Conservation (phyloP, 495 filamentous ascomycete species). For the Lophium mytilinum region DNA sequence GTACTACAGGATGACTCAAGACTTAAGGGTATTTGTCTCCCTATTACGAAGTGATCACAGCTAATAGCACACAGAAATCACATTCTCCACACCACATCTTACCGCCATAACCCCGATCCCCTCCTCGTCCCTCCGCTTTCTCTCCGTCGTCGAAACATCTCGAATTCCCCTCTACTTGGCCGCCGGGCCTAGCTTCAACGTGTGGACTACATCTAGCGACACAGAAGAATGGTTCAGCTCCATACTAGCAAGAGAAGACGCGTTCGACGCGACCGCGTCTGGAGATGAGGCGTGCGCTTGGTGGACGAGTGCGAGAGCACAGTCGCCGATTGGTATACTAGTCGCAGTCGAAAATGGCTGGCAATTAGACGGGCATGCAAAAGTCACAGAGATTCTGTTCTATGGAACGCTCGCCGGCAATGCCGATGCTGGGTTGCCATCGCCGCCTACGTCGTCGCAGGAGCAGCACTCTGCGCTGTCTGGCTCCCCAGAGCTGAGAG, state of each 20-base stretch:
- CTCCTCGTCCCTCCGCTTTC: conserved; percentile 16
- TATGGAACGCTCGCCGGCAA: conserved; percentile 34
- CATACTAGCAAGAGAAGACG: conserved; percentile 9
- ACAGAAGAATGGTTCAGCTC: conserved; percentile 24
- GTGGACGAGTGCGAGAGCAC: conserved; percentile 17
- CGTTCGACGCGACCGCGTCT: conserved; percentile 1
- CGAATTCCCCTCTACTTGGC: conserved; percentile 24
- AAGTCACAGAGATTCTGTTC: conserved; percentile 47
- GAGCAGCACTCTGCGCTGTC: conserved; percentile 3
- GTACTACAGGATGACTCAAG: no score
- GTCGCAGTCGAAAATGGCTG: conserved; percentile 4
- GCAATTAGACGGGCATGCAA: background rate
- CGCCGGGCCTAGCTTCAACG: conserved; percentile 20
- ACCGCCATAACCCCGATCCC: conserved; percentile 10
- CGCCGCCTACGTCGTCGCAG: conserved; percentile 41
- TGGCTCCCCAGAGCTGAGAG: conserved; percentile 2
- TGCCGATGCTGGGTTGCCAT: conserved; percentile 25
- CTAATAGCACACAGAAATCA: conserved; percentile 10
- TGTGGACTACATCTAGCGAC: conserved; percentile 17
- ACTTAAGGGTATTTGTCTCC: no score
- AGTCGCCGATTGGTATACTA: conserved; percentile 24
- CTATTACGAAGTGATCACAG: background rate
- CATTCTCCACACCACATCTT: conserved; percentile 2
- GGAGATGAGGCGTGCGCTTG: conserved; percentile 5
- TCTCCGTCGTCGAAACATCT: conserved; percentile 16